Evolutionary conservation across 305 asterid species (phyloP).

Genomic region (Plantago coronopus): DNA sequence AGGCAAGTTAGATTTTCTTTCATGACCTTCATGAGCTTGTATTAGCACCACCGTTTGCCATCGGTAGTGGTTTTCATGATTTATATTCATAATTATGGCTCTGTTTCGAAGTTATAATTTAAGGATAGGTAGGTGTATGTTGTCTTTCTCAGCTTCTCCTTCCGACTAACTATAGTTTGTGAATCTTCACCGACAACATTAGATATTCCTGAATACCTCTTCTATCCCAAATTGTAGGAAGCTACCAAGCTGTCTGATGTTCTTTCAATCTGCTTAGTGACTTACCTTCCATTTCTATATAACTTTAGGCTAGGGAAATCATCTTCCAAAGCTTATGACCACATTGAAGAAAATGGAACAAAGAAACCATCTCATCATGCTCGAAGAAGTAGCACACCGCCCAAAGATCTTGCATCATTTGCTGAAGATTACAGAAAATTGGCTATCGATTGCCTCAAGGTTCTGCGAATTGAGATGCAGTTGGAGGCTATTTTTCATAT

Average conservation of each 20-base stretch:
- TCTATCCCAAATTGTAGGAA: too few relatives aligned
- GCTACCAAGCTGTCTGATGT: too few relatives aligned
- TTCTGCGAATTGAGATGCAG: constrained; percentile 95
- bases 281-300: constrained; percentile 23
- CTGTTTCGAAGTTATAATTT: constrained; percentile 8
- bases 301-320: constrained; percentile 69
- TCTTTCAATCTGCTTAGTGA: constrained; percentile 12
- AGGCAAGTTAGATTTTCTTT: constrained; percentile 49
- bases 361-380: constrained; percentile 45
- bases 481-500: constrained; percentile 90
- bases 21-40: constrained; percentile 19
- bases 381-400: constrained; percentile 57
- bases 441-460: constrained; percentile 95
- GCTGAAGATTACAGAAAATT: constrained; percentile 93
- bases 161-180: background rate
- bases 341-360: constrained; percentile 53
- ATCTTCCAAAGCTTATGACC: constrained; percentile 52
- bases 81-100: constrained; percentile 2
- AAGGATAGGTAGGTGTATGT: background rate
- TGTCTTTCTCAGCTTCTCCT: constrained; percentile 5
- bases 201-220: background rate
- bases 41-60: constrained; percentile 16
- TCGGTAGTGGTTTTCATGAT: background rate
- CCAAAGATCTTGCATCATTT: constrained; percentile 77
- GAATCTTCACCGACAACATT: background rate